Percentiles rank a stretch among this genome's conserved stretches.
These are phyloP conservation scores for Kazachstania kunashirensis DNA, from an alignment of 805 yeast genomes.

Conservation along the genomic window DNA sequence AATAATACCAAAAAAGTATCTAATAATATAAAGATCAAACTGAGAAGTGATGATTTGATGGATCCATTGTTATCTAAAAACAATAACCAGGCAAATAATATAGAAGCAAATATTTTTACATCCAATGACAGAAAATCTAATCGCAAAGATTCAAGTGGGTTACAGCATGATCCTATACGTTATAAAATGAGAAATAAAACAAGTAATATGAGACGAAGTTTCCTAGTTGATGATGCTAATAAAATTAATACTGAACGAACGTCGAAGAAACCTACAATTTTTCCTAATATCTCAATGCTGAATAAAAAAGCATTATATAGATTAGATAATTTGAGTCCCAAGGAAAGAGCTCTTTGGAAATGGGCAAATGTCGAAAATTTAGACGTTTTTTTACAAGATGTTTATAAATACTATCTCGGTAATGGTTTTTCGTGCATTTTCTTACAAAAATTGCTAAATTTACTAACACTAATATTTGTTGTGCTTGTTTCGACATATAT, in stretches of 20 bases:
- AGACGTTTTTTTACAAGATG: conserved; percentile 75
- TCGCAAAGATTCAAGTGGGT: neutral
- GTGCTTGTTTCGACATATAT: conserved; percentile 70
- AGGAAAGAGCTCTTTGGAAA: conserved; percentile 79
- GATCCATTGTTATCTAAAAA: too few species aligned
- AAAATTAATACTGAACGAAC: neutral
- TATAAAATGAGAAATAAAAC: neutral
- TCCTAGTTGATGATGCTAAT: conserved; percentile 3
- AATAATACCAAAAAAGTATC: neutral
- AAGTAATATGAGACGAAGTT: conserved; percentile 6
- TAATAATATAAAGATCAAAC: neutral
- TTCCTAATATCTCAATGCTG: conserved; percentile 19
- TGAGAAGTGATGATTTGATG: too few species aligned
- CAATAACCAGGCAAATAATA: too few species aligned
- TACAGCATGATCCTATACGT: neutral
- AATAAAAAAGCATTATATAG: conserved; percentile 20
- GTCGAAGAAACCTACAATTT: conserved; percentile 13
- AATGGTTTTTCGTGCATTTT: conserved; percentile 79
- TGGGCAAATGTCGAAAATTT: conserved; percentile 95
- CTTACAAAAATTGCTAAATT: conserved; percentile 52
- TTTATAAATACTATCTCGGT: conserved; percentile 75
- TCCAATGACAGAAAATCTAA: neutral
- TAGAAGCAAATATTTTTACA: too few species aligned
- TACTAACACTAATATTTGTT: conserved; percentile 69
- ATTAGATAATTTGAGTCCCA: conserved; percentile 42